Conservation (phyloP, 2,329 filamentous ascomycete species). For the Fusarium zealandicum region DNA sequence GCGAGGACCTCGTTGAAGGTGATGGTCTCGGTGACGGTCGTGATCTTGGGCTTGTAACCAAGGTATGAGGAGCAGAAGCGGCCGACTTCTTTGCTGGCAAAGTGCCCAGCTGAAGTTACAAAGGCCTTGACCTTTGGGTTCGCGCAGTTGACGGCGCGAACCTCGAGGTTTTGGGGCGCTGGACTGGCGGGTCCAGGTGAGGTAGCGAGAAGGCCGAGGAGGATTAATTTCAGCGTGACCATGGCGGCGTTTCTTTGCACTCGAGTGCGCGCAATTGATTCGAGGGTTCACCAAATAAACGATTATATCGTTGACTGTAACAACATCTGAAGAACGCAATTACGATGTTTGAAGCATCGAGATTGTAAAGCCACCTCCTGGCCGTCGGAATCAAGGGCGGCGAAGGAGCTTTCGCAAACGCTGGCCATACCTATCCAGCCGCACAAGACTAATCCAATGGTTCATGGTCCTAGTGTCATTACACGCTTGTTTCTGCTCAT, state of each 20-base stretch:
- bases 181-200: neutral
- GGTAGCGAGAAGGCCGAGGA: neutral
- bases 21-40: neutral
- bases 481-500: no score
- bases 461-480: no score
- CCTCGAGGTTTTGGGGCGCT: neutral
- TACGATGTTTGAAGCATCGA: neutral
- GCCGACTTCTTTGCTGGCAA: neutral
- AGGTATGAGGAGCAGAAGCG: neutral
- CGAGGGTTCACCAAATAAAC: neutral
- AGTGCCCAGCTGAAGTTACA: neutral
- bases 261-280: neutral
- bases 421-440: neutral
- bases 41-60: neutral
- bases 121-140: constrained; percentile 6
- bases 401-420: neutral
- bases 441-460: neutral
- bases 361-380: neutral
- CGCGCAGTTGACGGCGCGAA: neutral
- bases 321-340: neutral
- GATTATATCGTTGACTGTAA: no score
- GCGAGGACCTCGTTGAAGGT: neutral
- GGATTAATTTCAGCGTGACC: neutral
- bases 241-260: no score
- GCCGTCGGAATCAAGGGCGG: neutral